phyloP scores from a whole-genome alignment of 2,329 filamentous ascomycete genomes.

The Ophiocordyceps sinensis region DNA sequence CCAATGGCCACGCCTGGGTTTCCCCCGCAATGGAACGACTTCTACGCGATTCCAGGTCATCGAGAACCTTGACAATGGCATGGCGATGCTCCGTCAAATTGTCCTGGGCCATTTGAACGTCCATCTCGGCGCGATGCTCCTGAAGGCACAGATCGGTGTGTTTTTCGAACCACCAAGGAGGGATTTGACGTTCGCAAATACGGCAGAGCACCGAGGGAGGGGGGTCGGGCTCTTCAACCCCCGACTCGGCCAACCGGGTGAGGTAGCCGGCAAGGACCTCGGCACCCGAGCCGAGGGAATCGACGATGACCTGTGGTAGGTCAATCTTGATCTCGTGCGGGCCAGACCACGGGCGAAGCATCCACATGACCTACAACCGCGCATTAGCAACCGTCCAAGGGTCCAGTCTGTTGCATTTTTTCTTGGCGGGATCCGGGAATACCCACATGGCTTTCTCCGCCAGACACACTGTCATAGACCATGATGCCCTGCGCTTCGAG shows the following conservation, averaged over 20 bases:
- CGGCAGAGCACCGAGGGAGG: slow-evolving; percentile 86
- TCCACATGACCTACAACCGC: slow-evolving; percentile 84
- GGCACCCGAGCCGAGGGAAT: slow-evolving; percentile 85
- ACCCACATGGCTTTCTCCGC: slow-evolving; percentile 80
- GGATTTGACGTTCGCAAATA: slow-evolving; percentile 94
- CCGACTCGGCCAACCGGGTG: slow-evolving; percentile 73
- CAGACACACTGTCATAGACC: slow-evolving; percentile 82
- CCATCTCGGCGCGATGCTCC: slow-evolving; percentile 93
- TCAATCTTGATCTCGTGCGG: slow-evolving; percentile 94
- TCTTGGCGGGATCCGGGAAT: not conserved
- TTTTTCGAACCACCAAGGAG: slow-evolving; percentile 99
- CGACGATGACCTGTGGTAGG: slow-evolving; percentile 74
- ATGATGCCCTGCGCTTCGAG: slow-evolving; percentile 97
- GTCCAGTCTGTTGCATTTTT: not conserved
- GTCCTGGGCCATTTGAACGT: slow-evolving; percentile 92
- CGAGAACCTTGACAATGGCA: slow-evolving; percentile 85
- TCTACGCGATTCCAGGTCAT: slow-evolving; percentile 71
- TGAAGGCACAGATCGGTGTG: slow-evolving; percentile 93
- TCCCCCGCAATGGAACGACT: slow-evolving; percentile 48
- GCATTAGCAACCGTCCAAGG: slow-evolving; percentile 1
- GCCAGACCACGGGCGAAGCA: slow-evolving; percentile 82
- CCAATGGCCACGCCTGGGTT: slow-evolving; percentile 35
- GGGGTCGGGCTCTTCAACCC: slow-evolving; percentile 59
- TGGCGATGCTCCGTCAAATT: slow-evolving; percentile 84
- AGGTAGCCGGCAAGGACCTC: slow-evolving; percentile 91